Base-by-base conservation (phyloP, 495 filamentous ascomycete species). In the Annulohypoxylon moriforme region DNA sequence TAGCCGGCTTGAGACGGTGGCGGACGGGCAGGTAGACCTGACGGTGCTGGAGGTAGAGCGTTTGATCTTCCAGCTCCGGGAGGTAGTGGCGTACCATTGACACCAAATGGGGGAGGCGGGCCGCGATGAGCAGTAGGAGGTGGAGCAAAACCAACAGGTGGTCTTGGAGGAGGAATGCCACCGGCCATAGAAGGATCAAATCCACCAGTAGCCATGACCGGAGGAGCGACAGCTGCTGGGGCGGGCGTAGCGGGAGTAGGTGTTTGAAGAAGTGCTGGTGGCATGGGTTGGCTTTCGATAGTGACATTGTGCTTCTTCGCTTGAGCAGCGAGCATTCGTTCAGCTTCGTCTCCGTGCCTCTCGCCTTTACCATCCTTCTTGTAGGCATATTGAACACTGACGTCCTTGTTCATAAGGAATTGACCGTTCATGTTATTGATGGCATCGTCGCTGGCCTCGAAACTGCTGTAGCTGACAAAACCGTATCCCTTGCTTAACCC, bases 291-390 rank as follows among this genome's bases (percentile, higher is more conserved):
- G 5, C 86, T 83, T 59, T 91, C 89, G 40, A 90, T 92, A 18
- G 89, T 86, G 60, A 99, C 92, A 74, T 97, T 97, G 81, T 98
- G 93, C 78, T 94, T 94, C 77, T 94, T 93, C 58, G 94, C 96
- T 78, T 97, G 93, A 42, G 92, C 90, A 47, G 96, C 96, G 56
- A 99, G 86, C 87, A 91, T 94, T 71, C 96, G 87, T 81, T 99
- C 96, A 33, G 96, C 96, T 76, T 94, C 85, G 75, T 99, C 96
- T 65, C 96, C 96, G 77, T 99, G 96, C 27, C 96, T 87, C 82
- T 98, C 96, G 67, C 95, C 94, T 81, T 97, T 97, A 46, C 96
- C 96, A 75, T 99, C 96, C 80, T 98, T 98, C 86, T 99, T 99
- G 85, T 97, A 99, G 42, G 96, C 96, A 80, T 99, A 99, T 78